Percentiles rank a stretch among this genome's conserved stretches.
phyloP scores from a whole-genome alignment of 495 filamentous ascomycete genomes.

The Podospora pseudoanserina region DNA sequence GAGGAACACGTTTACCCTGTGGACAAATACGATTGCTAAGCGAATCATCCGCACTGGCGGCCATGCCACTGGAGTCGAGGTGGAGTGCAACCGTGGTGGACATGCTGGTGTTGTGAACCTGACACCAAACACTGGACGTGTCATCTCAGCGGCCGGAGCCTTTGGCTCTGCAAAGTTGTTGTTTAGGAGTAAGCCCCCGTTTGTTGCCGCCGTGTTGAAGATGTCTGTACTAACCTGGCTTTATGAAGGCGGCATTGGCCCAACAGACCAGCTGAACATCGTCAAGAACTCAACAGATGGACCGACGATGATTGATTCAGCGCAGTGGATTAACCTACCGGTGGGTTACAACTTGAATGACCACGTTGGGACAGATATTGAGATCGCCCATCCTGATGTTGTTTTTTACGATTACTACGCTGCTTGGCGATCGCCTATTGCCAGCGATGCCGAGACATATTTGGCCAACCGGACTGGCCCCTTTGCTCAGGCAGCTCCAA shows the following conservation, averaged over 20 bases:
- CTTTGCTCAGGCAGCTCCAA: constrained; percentile 64
- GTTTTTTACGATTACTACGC: constrained; percentile 62
- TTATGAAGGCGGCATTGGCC: constrained; percentile 53
- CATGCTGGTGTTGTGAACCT: constrained; percentile 55
- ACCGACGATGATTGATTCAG: constrained; percentile 43
- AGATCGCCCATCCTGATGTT: constrained; percentile 57
- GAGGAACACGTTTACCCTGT: constrained; percentile 59
- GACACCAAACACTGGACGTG: constrained; percentile 55
- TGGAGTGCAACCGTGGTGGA: constrained; percentile 54
- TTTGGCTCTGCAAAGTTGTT: constrained; percentile 68
- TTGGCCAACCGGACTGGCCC: constrained; percentile 54
- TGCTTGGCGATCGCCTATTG: constrained; percentile 48
- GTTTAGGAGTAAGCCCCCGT: constrained; percentile 31
- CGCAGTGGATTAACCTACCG: constrained; percentile 64
- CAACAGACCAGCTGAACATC: constrained; percentile 52
- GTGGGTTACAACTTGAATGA: constrained; percentile 69
- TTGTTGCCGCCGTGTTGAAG: background rate
- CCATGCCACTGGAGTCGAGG: constrained; percentile 60
- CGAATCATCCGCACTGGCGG: constrained; percentile 57
- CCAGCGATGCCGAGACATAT: constrained; percentile 33
- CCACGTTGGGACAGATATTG: constrained; percentile 65
- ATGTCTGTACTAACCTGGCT: background rate
- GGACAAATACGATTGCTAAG: constrained; percentile 58
- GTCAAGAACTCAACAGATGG: constrained; percentile 53
- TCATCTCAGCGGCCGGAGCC: constrained; percentile 63